Base-by-base conservation (phyloP, 306 rosid species). In the Ammopiptanthus mongolicus region DNA sequence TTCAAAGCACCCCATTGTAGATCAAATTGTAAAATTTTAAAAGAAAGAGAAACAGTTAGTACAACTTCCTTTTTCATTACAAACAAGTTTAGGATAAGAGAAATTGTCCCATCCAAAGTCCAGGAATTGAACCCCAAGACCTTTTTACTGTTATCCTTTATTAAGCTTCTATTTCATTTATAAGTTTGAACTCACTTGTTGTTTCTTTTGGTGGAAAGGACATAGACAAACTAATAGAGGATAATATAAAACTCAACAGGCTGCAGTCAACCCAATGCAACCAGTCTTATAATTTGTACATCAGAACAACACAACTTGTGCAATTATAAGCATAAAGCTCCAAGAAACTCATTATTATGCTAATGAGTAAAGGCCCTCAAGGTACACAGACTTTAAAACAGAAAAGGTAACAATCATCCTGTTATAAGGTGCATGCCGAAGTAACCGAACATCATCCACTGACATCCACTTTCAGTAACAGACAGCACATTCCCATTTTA, bases 301-400 rank as follows among this genome's bases (percentile, higher is more conserved):
- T 37, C 22, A 56, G 33, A 42, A 67, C 67, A 77, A 56, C 60
- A 39, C 28, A 25, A 10, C 33, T 25, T 42, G 56, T 1, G n/a
- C 41, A n/a, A 42, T 17, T 8, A 76, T 47, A 74, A 71, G 56
- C 39, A 46, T 56, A 73, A 61, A 78, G 68, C 51, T 31, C 33
- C 44, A 73, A 31, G 52, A 66, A 68, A 58, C 13, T 41, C 73
- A 41, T 74, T 3, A 73, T 61, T 34, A 61, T 42, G 34, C 44
- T 3, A 58, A 39, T n/a, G 11, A 67, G 50, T 59, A 48, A 74
- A 39, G 65, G 52, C 17, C 48, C 56, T 9, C 21, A 22, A 0
- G 47, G 23, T 55, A 66, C 14, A 23, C 44, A 37, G 11, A 37
- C 61, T 36, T 63, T 2, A 29, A 37, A 11, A 76, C 19, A 59